phyloP scores from a whole-genome alignment of 176 grass and related monocot species.

The Zea luxurians region DNA sequence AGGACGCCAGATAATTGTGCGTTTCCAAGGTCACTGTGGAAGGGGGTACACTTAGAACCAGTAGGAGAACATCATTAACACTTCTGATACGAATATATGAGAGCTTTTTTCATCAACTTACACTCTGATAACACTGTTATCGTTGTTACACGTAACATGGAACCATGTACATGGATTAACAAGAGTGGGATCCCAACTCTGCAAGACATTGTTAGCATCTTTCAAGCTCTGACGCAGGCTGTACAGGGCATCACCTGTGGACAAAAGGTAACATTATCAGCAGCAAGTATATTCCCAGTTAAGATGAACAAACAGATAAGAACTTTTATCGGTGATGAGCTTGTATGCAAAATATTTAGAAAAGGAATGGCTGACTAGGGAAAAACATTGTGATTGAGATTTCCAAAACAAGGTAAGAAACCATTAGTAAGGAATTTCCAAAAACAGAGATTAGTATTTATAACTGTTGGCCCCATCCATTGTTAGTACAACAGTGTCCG shows the following conservation, averaged over 20 bases:
- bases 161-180: conserved; percentile 87
- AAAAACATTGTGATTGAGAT: conserved; percentile 3
- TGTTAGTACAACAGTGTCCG: not conserved
- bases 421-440: not conserved
- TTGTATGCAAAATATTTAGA: not conserved
- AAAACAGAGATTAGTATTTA: not conserved
- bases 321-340: not conserved
- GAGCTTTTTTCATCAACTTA: conserved; percentile 39
- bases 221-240: conserved; percentile 59
- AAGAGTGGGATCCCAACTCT: conserved; percentile 77
- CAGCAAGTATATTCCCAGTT: conserved; percentile 1
- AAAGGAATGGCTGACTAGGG: not conserved
- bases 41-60: not conserved
- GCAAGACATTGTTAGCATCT: conserved; percentile 59
- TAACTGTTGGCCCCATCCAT: conserved; percentile 11
- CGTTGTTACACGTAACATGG: conserved; percentile 70
- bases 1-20: conserved; percentile 63
- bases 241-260: conserved; percentile 69
- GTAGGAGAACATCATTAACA: not conserved
- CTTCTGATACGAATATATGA: not conserved
- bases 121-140: conserved; percentile 76
- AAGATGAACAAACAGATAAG: not conserved
- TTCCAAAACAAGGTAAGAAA: conserved; percentile 2
- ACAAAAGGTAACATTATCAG: conserved; percentile 8
- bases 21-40: conserved; percentile 81